These are phyloP conservation scores for Polychytrium aggregatum DNA, from an alignment of 192 early-diverging fungal species.

Conservation along the genomic window DNA sequence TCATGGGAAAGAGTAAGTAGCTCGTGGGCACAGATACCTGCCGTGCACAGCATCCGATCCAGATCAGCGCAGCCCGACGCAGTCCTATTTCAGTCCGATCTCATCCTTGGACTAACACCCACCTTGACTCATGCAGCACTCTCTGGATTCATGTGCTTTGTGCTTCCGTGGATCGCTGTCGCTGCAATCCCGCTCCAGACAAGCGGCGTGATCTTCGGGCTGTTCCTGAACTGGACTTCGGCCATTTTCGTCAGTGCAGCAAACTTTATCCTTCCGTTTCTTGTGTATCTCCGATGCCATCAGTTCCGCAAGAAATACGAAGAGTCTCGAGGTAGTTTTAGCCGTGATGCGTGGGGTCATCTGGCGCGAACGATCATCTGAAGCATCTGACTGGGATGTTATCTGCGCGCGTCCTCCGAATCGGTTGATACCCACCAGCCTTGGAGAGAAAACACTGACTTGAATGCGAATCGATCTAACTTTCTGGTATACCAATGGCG, in stretches of 20 bases:
- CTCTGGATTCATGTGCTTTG: constrained; percentile 19
- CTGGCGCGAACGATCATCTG: too few relatives aligned
- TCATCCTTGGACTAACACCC: too few relatives aligned
- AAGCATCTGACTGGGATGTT: too few relatives aligned
- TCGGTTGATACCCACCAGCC: too few relatives aligned
- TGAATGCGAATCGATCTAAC: too few relatives aligned
- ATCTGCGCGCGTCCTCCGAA: too few relatives aligned
- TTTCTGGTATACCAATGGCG: too few relatives aligned
- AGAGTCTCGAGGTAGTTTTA: constrained; percentile 17
- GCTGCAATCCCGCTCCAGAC: constrained; percentile 37
- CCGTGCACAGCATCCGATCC: too few relatives aligned
- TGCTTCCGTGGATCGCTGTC: constrained; percentile 34
- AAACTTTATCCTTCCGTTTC: constrained; percentile 42
- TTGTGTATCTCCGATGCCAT: constrained; percentile 43
- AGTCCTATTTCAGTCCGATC: too few relatives aligned
- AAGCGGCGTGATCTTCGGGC: constrained; percentile 3
- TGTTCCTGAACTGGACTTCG: constrained; percentile 43
- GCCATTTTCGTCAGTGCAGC: constrained; percentile 37
- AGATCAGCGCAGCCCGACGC: neutral
- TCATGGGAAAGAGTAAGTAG: constrained; percentile 13
- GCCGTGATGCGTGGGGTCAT: too few relatives aligned
- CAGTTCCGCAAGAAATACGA: constrained; percentile 33
- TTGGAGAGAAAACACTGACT: too few relatives aligned
- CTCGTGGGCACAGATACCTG: too few relatives aligned
- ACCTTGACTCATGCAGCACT: constrained; percentile 2